Base-by-base conservation (phyloP, 495 filamentous ascomycete genomes). In the Aspergillus biplanus region DNA sequence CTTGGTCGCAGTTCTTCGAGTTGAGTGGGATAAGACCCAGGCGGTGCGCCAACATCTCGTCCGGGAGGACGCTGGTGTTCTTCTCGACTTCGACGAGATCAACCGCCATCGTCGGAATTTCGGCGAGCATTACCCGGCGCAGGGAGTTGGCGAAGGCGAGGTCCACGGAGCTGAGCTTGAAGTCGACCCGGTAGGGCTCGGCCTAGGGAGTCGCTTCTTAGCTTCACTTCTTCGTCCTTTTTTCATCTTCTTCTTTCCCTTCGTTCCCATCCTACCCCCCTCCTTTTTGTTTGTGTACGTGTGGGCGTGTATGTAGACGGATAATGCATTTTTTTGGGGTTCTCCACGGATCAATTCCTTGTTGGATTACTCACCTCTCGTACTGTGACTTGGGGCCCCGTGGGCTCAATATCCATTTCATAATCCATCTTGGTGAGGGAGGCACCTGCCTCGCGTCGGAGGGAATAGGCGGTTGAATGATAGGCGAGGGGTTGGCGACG, bases 1-100 rank as follows among this genome's bases (percentile, higher is more conserved):
- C 87, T 59, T 86, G 80, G 55, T 97, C 92, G 73, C 93, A 89
- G 70, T 90, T 88, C 62, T 89, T 88, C 50, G 91, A 89, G 75
- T 89, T 89, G 8, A 99, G 86, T 11, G 96, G 96, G 61, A 98
- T 87, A 34, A 99, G 87, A 34, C 95, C 95, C 5, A 99, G 85
- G 31, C 95, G 90, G 78, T 99, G 95, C 39, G 89, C 86, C 67
- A 99, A 87, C 79, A 98, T 96, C 74, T 99, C 95, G 75, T 99
- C 95, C 44, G 95, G 89, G 8, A 98, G 86, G 4, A 97, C 92
- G 52, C 92, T 94, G 63, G 92, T 97, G 82, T 99, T 98, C 63
- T 81, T 85, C 73, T 95, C 89, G 63, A 98, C 87, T 78, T 97
- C 92, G 53, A 98, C 93, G 3, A 97, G 84, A 71, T 98, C 94